Evolutionary conservation across 2,329 filamentous ascomycete genomes (phyloP), one percentile per base, ranked within the genome.

Genomic region (Thielaviopsis cerberus): DNA sequence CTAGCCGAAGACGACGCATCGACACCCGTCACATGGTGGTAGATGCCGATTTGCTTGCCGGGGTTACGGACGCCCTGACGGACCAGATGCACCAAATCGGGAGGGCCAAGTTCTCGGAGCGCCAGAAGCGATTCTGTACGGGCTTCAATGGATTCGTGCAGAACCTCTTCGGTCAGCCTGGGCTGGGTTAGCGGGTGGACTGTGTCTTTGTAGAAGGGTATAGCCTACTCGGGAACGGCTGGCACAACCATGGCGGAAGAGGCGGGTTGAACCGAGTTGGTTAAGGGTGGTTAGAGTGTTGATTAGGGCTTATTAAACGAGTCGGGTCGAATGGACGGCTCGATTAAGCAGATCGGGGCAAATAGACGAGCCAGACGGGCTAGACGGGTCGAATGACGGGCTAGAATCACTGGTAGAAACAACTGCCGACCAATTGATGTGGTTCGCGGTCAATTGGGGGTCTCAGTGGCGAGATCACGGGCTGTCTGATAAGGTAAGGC

Each of bases 1-100:
- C 91, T 97, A 60, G 92, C 92, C 10, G 92, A 97, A 6, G 92
- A 97, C 1, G 92, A 98, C 54, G 92, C 92, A 72, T 98, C 92
- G 67, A 96, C 84, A 61, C 92, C 92, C 45, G 89, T 95, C 65
- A 96, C 90, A 82, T 98, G 92, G 70, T 98, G 92, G 69, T 98
- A 98, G 58, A 96, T 84, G 61, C 92, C 92, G 62, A 83, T 83
- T 86, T 78, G 79, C 66, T 79, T 82, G 54, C 71, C 74, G 34
- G 75, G 70, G 65, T 77, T 81, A 64, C 79, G 73, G 53, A 77
- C 70, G 55, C 75, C 74, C 66, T 82, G 79, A 70, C 96, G 97
- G 65, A 95, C 81, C 59, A 98, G 79, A 72, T 98, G 92, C 45
- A 97, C 91, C 26, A 98, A 79, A 71, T 98, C 92, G 57, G 92